Evolutionary conservation across 495 filamentous ascomycete species (phyloP), one percentile per base, ranked within the genome.

Genomic region (Cryomyces antarcticus): DNA sequence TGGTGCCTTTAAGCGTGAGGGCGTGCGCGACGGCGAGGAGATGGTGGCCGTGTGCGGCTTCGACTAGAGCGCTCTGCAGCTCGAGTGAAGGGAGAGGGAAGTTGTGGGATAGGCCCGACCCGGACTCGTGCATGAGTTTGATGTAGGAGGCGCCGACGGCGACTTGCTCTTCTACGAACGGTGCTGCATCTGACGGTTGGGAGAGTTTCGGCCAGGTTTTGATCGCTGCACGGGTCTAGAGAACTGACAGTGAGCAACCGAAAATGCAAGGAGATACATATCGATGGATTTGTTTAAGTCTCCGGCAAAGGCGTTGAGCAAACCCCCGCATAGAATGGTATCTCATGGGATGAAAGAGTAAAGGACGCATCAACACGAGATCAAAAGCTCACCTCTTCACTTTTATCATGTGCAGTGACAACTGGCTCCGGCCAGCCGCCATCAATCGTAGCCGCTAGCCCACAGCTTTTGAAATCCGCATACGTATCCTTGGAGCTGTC

Each of bases 71-170:
- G 17, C 39, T 46, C 43, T 61, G 57, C 34, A 61, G 49, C 37
- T 59, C 57, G 5, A 55, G 40, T 7, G 46, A 38, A 5, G 58
- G 58, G 30, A 58, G 43, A 28, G 44, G 40, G 29, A 59, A 52
- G 6, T 52, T 28, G 31, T 41, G 31, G 13, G 30, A 7, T 7
- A 39, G 7, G 7, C 13, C 30, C n/a, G 30, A 47, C 1, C 58
- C 58, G 29, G 49, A 53, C 41, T 62, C 59, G 43, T 62, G 57
- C 57, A 62, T 59, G 39, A 62, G 50, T 40, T 62, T 62, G 50
- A 60, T 56, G 39, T 62, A 62, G 43, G 58, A 52, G 4, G 49
- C 43, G 38, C 41, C 37, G 42, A 46, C 51, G 41, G 52, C 44
- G 41, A 57, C 28, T 34, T 49, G 33, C 33, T 51, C 36, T 35